Evolutionary conservation across 352 stramenopile genomes (phyloP).

Genomic region (Pythium sukuiense): DNA sequence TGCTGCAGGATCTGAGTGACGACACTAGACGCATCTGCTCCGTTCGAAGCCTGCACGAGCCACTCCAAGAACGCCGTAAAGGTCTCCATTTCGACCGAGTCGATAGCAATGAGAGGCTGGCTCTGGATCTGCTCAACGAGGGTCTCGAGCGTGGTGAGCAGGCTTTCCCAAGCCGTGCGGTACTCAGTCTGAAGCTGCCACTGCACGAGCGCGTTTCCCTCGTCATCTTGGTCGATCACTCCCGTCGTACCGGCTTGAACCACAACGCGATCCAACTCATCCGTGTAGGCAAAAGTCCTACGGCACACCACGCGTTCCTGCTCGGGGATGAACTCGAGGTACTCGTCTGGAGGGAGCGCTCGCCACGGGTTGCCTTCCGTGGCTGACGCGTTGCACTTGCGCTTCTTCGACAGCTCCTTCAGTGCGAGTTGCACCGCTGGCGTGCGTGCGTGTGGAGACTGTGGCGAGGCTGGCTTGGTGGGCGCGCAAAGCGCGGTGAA

Average conservation of each 20-base stretch:
- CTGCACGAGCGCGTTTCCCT: slow-evolving; percentile 39
- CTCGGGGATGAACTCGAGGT: slow-evolving; percentile 33
- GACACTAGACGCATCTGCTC: slow-evolving; percentile 12
- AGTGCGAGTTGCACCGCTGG: slow-evolving; percentile 42
- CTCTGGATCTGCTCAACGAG: slow-evolving; percentile 46
- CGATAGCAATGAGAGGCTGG: slow-evolving; percentile 28
- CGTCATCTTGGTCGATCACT: slow-evolving; percentile 23
- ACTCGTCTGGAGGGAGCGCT: slow-evolving; percentile 48
- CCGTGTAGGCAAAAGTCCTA: slow-evolving; percentile 52
- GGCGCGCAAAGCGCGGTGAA: slow-evolving; percentile 47
- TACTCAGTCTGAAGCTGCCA: slow-evolving; percentile 38
- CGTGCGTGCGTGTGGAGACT: slow-evolving; percentile 1
- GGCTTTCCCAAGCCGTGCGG: slow-evolving; percentile 51
- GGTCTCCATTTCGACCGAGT: slow-evolving; percentile 39
- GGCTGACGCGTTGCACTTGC: not conserved
- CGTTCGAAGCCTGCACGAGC: slow-evolving; percentile 42
- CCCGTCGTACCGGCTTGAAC: slow-evolving; percentile 49
- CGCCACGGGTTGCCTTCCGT: slow-evolving; percentile 9
- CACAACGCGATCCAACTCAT: slow-evolving; percentile 37
- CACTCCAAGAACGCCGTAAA: slow-evolving; percentile 60
- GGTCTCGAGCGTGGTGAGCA: slow-evolving; percentile 40
- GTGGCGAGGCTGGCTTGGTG: slow-evolving; percentile 4
- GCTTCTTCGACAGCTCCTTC: slow-evolving; percentile 48
- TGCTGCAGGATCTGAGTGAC: slow-evolving; percentile 24
- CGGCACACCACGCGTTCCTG: slow-evolving; percentile 37